These are phyloP conservation scores for Talaromyces funiculosus DNA, from an alignment of 2,329 filamentous ascomycete species.

Conservation along the genomic window DNA sequence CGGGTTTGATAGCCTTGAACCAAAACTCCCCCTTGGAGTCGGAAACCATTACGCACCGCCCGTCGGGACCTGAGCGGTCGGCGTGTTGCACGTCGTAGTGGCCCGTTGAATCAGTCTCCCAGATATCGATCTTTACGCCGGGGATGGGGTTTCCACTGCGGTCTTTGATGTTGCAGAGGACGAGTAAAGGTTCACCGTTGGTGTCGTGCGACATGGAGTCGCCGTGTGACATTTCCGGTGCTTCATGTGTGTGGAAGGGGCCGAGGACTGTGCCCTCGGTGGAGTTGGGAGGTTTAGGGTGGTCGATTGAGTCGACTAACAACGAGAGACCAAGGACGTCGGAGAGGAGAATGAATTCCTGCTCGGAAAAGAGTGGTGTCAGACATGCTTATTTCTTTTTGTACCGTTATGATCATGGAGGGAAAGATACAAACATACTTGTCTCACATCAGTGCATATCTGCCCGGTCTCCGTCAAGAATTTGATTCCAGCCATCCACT, in stretches of 20 bases:
- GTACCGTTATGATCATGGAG: background rate
- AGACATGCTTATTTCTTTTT: background rate
- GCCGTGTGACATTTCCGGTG: slow-evolving; percentile 7
- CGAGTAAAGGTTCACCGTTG: slow-evolving; percentile 63
- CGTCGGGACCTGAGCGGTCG: slow-evolving; percentile 58
- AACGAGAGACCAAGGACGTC: slow-evolving; percentile 75
- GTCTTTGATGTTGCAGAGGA: slow-evolving; percentile 67
- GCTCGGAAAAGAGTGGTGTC: slow-evolving; percentile 42
- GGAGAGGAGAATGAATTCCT: slow-evolving; percentile 14
- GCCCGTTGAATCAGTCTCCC: slow-evolving; percentile 60
- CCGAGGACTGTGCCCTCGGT: slow-evolving; percentile 79
- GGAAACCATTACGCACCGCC: slow-evolving; percentile 63
- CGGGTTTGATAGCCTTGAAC: slow-evolving; percentile 79
- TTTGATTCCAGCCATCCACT: slow-evolving; percentile 70
- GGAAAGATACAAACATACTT: slow-evolving; percentile 41
- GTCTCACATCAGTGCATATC: slow-evolving; percentile 64
- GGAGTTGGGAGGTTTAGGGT: slow-evolving; percentile 64
- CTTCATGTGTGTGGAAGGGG: slow-evolving; percentile 37
- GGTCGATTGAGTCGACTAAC: slow-evolving; percentile 76
- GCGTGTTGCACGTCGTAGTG: slow-evolving; percentile 77
- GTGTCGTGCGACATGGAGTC: slow-evolving; percentile 39
- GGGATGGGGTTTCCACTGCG: slow-evolving; percentile 56
- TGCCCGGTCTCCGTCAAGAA: slow-evolving; percentile 70
- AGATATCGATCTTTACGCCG: slow-evolving; percentile 70
- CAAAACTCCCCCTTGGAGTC: slow-evolving; percentile 71